These are phyloP conservation scores for Trichomonas gallinae DNA, from an alignment of 208 protist species.

Conservation along the genomic window DNA sequence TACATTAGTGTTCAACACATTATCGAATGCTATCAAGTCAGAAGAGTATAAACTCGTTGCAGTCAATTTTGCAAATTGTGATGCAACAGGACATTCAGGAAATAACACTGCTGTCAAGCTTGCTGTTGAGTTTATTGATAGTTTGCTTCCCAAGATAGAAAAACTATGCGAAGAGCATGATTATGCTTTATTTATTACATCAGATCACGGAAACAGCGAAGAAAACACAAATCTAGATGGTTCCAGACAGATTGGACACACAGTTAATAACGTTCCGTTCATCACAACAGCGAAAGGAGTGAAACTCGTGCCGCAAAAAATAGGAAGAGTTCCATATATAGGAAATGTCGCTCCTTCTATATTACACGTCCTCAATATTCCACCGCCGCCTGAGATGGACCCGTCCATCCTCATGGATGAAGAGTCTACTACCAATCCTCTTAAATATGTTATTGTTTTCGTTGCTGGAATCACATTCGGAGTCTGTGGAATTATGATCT, in stretches of 20 bases:
- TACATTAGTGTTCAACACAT: background rate
- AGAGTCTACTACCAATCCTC: no score
- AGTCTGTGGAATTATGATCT: background rate
- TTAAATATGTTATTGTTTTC: background rate
- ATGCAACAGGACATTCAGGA: background rate
- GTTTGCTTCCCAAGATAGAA: background rate
- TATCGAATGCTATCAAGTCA: background rate
- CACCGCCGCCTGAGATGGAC: background rate
- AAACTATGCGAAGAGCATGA: background rate
- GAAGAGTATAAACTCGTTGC: background rate
- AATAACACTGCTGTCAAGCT: background rate
- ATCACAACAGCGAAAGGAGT: background rate
- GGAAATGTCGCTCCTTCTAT: background rate
- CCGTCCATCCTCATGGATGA: background rate
- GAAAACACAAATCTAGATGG: background rate
- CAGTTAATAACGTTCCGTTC: background rate
- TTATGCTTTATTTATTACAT: background rate
- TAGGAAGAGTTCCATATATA: background rate
- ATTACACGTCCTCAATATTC: background rate
- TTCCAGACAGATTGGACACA: background rate
- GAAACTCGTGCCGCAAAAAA: background rate
- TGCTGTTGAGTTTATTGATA: background rate
- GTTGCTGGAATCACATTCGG: background rate
- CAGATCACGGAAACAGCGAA: background rate
- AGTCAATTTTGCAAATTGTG: slow-evolving; percentile 1